These are phyloP conservation scores for Schizophyllum commune DNA, from an alignment of 1,284 basidiomycete genomes.

Conservation along the genomic window DNA sequence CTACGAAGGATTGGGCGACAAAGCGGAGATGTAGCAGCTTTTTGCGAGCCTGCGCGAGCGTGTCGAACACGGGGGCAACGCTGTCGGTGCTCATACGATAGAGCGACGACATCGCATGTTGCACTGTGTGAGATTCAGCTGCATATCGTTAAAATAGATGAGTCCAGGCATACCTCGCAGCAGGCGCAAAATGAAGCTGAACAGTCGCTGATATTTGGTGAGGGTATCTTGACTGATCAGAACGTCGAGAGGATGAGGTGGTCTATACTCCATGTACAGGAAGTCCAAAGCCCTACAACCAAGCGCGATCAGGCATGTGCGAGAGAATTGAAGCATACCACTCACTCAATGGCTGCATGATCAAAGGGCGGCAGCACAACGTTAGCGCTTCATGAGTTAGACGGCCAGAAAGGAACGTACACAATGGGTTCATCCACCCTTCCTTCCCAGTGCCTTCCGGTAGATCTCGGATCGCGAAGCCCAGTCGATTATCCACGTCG, in stretches of 20 bases:
- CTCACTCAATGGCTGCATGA: constrained; percentile 55
- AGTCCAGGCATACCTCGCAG: constrained; percentile 62
- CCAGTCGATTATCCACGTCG: constrained; percentile 71
- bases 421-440: constrained; percentile 71
- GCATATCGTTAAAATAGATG: too few species aligned
- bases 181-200: constrained; percentile 71
- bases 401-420: constrained; percentile 34
- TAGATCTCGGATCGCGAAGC: constrained; percentile 74
- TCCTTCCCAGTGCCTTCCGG: constrained; percentile 54
- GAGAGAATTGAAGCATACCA: constrained; percentile 5
- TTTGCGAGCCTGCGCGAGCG: constrained; percentile 42
- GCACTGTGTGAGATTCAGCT: constrained; percentile 36
- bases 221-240: constrained; percentile 63
- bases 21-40: constrained; percentile 65
- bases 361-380: constrained; percentile 1
- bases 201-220: constrained; percentile 79
- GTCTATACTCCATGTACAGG: constrained; percentile 79
- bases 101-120: constrained; percentile 60
- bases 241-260: constrained; percentile 62
- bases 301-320: constrained; percentile 2
- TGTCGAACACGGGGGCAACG: constrained; percentile 48
- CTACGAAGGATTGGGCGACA: constrained; percentile 62
- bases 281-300: constrained; percentile 71
- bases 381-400: constrained; percentile 1
- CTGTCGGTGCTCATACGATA: constrained; percentile 51